A percentile compares a stretch with the other conserved stretches of the same genome.
Evolutionary conservation across 2,329 filamentous ascomycete species (phyloP).

Genomic region (Xylaria sp.): DNA sequence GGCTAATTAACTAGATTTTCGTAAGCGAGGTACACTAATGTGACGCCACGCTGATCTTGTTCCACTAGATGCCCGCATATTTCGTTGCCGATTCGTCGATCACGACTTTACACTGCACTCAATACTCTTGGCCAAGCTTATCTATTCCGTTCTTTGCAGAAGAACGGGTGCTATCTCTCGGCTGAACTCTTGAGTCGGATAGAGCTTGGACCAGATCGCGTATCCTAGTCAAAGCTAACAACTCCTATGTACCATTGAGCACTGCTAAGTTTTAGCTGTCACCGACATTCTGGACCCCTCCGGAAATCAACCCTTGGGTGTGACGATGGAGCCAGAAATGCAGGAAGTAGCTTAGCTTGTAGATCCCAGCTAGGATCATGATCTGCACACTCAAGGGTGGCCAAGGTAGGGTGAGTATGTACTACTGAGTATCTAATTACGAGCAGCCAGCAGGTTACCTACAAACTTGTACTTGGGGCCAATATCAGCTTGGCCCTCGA

Average conservation of each 20-base stretch:
- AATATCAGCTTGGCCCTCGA: constrained; percentile 27
- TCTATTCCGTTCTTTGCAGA: constrained; percentile 21
- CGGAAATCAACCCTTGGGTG: constrained; percentile 14
- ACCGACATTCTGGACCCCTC: constrained; percentile 21
- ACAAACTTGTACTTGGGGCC: neutral
- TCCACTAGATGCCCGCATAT: constrained; percentile 39
- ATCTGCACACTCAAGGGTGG: constrained; percentile 23
- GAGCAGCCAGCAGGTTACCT: neutral
- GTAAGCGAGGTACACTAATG: constrained; percentile 49
- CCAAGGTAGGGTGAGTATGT: constrained; percentile 2
- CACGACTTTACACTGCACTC: constrained; percentile 9
- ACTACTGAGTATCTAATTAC: neutral
- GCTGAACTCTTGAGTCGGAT: constrained; percentile 19
- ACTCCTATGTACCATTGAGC: neutral
- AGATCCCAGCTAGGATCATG: constrained; percentile 34
- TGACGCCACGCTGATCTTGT: constrained; percentile 46
- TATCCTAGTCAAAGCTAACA: constrained; percentile 4
- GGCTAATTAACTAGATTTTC: constrained; percentile 31
- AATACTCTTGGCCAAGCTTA: constrained; percentile 25
- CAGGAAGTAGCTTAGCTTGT: constrained; percentile 28
- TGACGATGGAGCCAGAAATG: constrained; percentile 24
- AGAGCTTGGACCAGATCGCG: constrained; percentile 10
- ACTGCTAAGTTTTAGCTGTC: constrained; percentile 10
- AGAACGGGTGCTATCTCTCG: constrained; percentile 28
- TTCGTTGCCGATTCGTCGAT: constrained; percentile 37